Conservation (phyloP, 768 basidiomycete genomes). For the Cystofilobasidium macerans region DNA sequence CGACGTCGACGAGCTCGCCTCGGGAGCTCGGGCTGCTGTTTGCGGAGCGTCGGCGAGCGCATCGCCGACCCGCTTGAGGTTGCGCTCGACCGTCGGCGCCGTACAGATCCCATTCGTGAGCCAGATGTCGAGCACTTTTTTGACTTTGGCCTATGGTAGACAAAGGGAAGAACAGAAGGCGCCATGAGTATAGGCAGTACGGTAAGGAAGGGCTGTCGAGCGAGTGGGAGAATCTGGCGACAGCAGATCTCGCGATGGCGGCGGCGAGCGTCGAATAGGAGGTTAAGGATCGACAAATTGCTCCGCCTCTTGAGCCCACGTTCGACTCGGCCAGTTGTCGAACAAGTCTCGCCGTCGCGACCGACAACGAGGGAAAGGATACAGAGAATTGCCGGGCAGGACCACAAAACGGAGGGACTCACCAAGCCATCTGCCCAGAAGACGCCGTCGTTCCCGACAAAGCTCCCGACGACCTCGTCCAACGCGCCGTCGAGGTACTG, state of each 20-base stretch:
- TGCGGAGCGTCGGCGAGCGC: not conserved
- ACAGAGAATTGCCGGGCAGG: not conserved
- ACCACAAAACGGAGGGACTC: not conserved
- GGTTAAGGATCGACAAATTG: too few relatives aligned
- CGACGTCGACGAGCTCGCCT: not conserved
- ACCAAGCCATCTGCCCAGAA: not conserved
- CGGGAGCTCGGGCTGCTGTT: not conserved
- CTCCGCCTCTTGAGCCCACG: too few relatives aligned
- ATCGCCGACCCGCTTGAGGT: not conserved
- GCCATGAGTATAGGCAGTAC: not conserved
- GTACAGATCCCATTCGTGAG: not conserved
- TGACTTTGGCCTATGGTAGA: not conserved
- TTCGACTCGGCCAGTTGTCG: too few relatives aligned
- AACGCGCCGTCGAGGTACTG: not conserved
- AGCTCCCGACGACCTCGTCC: not conserved
- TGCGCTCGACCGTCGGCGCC: not conserved
- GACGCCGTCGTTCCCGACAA: conserved; percentile 1
- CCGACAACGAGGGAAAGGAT: not conserved
- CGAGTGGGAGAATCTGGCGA: too few relatives aligned
- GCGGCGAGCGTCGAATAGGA: too few relatives aligned
- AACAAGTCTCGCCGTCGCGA: not conserved
- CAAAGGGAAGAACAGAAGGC: not conserved
- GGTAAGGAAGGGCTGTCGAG: not conserved
- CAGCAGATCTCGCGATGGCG: too few relatives aligned
- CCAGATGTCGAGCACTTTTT: conserved; percentile 7